A percentile compares a stretch with the other conserved stretches of the same genome.
These are phyloP conservation scores for Verbascum thapsus DNA, from an alignment of 257 asterid genomes.

Conservation along the genomic window DNA sequence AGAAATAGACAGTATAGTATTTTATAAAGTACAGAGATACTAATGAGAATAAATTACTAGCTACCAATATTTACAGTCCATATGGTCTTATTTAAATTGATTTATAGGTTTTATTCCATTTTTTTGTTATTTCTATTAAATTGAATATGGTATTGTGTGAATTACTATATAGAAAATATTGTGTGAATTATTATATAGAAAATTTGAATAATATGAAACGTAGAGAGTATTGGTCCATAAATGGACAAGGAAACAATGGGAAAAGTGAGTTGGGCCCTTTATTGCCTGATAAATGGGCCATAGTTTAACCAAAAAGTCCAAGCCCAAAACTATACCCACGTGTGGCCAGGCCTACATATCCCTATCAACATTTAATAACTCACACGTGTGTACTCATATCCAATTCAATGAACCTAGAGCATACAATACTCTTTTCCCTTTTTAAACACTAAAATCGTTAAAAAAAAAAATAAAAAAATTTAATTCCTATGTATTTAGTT, in stretches of 20 bases:
- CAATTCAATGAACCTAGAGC: constrained; percentile 32
- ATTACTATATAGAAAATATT: not conserved
- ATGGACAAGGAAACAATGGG: constrained; percentile 11
- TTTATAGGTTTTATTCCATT: too few species aligned
- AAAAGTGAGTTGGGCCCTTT: constrained; percentile 26
- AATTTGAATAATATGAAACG: constrained; percentile 26
- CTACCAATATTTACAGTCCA: not conserved
- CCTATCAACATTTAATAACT: constrained; percentile 33
- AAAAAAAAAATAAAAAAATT: too few species aligned
- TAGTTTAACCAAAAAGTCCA: constrained; percentile 35
- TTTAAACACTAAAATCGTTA: too few species aligned
- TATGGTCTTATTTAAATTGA: too few species aligned
- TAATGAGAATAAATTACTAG: too few species aligned
- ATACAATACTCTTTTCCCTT: too few species aligned
- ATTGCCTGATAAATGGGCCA: constrained; percentile 37
- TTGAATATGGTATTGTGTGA: not conserved
- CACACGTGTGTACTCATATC: constrained; percentile 48
- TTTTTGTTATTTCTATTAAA: too few species aligned
- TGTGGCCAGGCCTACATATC: constrained; percentile 54
- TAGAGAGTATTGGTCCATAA: not conserved
- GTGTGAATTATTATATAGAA: not conserved
- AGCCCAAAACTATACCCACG: constrained; percentile 42
- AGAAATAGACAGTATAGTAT: too few species aligned
- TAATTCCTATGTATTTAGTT: too few species aligned
- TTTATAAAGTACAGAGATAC: too few species aligned